These are phyloP conservation scores for Aspergillus aculeatus DNA, from an alignment of 2,329 filamentous ascomycete species.

Conservation along the genomic window DNA sequence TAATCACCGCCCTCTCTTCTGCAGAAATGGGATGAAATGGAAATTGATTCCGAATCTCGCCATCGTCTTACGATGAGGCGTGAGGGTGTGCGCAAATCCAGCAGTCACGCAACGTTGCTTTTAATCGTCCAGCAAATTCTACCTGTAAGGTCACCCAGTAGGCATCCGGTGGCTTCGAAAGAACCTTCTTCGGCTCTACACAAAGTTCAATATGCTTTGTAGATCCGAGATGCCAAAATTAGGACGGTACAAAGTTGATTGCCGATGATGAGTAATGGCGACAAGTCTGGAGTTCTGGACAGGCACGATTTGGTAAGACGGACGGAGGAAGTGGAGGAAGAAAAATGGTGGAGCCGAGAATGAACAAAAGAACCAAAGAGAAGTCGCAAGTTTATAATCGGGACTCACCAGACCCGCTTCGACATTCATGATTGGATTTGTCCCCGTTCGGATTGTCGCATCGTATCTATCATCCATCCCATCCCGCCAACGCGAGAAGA, in stretches of 20 bases:
- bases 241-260: not conserved
- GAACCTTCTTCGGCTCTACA: not conserved
- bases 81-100: not conserved
- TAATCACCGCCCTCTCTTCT: not conserved
- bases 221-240: not conserved
- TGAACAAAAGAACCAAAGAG: not conserved
- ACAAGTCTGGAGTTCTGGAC: not conserved
- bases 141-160: not conserved
- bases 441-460: not conserved
- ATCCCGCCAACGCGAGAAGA: not conserved
- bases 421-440: not conserved
- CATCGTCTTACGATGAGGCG: not conserved
- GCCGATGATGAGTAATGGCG: not conserved
- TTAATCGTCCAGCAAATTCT: not conserved
- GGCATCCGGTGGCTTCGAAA: not conserved
- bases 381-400: not conserved
- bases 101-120: not conserved
- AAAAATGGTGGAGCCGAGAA: slow-evolving; percentile 3
- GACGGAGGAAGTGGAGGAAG: not conserved
- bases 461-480: not conserved
- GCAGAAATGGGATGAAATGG: not conserved
- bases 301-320: not conserved
- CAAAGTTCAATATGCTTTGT: not conserved
- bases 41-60: not conserved
- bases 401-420: not conserved